Evolutionary conservation across 768 basidiomycete genomes (phyloP).

Genomic region (Kwoniella newhampshirensis): DNA sequence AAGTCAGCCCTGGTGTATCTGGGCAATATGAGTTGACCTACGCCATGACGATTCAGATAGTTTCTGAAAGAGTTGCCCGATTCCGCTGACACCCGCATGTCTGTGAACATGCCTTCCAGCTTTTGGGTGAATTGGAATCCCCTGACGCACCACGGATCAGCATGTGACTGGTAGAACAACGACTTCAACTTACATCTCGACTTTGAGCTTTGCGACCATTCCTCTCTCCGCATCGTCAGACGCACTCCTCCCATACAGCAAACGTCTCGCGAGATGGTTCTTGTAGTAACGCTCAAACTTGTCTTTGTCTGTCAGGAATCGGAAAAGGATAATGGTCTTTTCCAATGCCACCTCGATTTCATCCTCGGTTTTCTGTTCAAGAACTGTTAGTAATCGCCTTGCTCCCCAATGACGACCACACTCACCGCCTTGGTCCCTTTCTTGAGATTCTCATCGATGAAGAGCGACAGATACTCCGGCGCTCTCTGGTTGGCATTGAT

Average conservation of each 20-base stretch:
- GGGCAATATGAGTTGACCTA: constrained; percentile 55
- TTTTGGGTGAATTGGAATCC: constrained; percentile 97
- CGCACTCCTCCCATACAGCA: constrained; percentile 79
- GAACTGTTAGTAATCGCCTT: neutral
- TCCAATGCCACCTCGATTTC: constrained; percentile 88
- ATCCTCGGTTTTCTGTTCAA: constrained; percentile 81
- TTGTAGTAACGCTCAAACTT: constrained; percentile 98
- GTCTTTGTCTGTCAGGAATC: constrained; percentile 92
- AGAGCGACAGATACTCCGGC: constrained; percentile 92
- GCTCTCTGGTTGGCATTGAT: constrained; percentile 83
- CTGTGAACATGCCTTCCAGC: constrained; percentile 97
- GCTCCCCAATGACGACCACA: constrained; percentile 16
- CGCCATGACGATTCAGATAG: constrained; percentile 60
- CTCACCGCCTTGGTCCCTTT: constrained; percentile 90
- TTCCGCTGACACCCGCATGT: constrained; percentile 85
- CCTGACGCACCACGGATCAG: constrained; percentile 44
- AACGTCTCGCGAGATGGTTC: constrained; percentile 85
- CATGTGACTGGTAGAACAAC: neutral
- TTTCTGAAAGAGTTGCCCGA: constrained; percentile 64
- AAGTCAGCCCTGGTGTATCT: neutral
- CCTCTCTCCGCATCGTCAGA: constrained; percentile 97
- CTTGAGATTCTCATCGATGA: constrained; percentile 93
- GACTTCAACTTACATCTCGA: constrained; percentile 62
- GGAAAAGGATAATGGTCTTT: constrained; percentile 94
- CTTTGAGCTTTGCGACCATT: constrained; percentile 95